These are phyloP conservation scores for Arctium lappa DNA, from an alignment of 129 eudicot species.

Conservation along the genomic window DNA sequence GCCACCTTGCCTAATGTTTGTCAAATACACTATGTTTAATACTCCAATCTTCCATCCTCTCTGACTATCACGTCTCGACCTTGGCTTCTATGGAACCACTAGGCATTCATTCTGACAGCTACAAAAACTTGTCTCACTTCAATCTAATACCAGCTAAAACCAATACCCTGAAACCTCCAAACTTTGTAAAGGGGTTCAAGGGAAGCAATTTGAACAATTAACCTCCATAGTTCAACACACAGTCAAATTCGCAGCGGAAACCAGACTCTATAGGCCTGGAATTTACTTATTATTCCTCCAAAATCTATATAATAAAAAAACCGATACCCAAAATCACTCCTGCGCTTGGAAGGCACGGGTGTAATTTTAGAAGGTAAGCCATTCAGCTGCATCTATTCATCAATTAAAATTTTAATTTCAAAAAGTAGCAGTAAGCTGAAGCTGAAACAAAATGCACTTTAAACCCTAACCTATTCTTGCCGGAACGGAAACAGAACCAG, in stretches of 20 bases:
- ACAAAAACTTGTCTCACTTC: background rate
- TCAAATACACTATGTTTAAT: background rate
- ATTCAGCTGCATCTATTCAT: background rate
- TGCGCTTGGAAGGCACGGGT: conserved; percentile 1
- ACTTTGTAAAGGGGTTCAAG: background rate
- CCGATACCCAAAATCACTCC: background rate
- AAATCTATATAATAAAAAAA: background rate
- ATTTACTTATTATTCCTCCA: background rate
- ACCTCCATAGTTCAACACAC: background rate
- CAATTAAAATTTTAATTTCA: background rate
- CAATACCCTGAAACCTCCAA: conserved; percentile 7
- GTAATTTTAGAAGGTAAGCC: background rate
- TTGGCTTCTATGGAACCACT: background rate
- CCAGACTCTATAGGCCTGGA: background rate
- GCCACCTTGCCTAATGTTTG: background rate
- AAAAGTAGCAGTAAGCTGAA: conserved; percentile 1
- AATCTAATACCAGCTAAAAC: background rate
- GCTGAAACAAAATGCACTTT: conserved; percentile 16
- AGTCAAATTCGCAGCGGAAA: background rate
- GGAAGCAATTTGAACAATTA: conserved; percentile 4
- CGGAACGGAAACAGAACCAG: conserved; percentile 58
- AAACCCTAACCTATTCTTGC: conserved; percentile 66
- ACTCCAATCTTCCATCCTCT: background rate
- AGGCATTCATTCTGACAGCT: background rate
- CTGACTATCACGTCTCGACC: background rate